These are phyloP conservation scores for Hebeloma cylindrosporum DNA, from an alignment of 768 basidiomycete genomes.

Conservation along the genomic window DNA sequence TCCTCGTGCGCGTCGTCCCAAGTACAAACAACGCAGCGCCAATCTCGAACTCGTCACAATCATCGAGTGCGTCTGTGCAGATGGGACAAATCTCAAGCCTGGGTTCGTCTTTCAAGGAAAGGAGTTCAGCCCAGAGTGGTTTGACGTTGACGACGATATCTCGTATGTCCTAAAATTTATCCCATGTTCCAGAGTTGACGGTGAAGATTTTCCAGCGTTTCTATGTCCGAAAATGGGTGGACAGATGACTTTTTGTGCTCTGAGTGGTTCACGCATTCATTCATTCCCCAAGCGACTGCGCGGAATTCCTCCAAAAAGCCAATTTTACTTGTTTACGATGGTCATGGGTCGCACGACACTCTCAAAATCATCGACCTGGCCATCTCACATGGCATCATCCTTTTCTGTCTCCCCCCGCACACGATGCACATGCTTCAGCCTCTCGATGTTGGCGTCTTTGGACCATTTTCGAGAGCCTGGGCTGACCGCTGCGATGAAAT, in stretches of 20 bases:
- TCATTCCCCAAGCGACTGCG: constrained; percentile 35
- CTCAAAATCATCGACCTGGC: constrained; percentile 27
- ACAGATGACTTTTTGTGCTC: constrained; percentile 34
- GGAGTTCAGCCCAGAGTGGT: constrained; percentile 23
- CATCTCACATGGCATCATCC: constrained; percentile 26
- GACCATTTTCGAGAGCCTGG: constrained; percentile 33
- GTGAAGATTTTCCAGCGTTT: constrained; percentile 26
- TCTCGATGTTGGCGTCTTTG: constrained; percentile 45
- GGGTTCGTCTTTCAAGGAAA: constrained; percentile 37
- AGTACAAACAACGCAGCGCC: constrained; percentile 25
- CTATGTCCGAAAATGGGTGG: constrained; percentile 41
- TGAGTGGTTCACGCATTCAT: constrained; percentile 40
- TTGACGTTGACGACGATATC: constrained; percentile 22
- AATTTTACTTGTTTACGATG: constrained; percentile 42
- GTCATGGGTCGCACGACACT: constrained; percentile 42
- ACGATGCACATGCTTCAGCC: constrained; percentile 46
- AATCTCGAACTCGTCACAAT: constrained; percentile 43
- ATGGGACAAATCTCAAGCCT: constrained; percentile 31
- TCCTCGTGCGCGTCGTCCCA: constrained; percentile 13
- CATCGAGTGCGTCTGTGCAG: constrained; percentile 39
- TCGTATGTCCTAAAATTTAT: constrained; percentile 7
- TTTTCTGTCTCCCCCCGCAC: constrained; percentile 40
- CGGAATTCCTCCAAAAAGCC: constrained; percentile 26
- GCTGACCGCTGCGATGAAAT: constrained; percentile 22
- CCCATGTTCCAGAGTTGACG: background rate